Conservation (phyloP, 2,329 filamentous ascomycete genomes). For the Colletotrichum eleusines region DNA sequence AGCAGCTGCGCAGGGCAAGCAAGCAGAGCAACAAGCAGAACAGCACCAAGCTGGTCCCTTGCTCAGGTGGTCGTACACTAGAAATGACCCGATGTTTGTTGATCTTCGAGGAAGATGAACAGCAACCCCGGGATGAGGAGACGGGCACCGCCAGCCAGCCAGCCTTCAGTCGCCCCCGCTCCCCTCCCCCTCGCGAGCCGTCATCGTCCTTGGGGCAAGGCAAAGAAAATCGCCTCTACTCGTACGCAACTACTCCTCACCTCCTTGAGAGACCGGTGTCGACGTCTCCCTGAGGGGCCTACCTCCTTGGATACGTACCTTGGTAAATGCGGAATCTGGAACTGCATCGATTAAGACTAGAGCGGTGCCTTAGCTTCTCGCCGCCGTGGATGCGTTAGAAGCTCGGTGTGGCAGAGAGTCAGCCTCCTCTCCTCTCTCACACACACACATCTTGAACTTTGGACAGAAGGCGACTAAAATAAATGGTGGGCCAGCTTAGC, state of each 20-base stretch:
- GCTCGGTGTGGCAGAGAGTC: constrained; percentile 28
- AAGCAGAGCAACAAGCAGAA: neutral
- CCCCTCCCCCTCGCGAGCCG: neutral
- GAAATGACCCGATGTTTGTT: neutral
- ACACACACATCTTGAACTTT: neutral
- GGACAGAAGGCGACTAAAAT: constrained; percentile 13
- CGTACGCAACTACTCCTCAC: no score
- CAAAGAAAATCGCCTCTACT: neutral
- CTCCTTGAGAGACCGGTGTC: no score
- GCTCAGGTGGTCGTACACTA: neutral
- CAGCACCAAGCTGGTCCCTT: neutral
- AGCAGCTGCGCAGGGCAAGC: neutral
- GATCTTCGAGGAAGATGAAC: neutral
- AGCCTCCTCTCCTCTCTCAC: neutral
- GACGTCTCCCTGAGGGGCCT: no score
- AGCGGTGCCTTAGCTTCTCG: constrained; percentile 28
- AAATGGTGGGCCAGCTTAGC: no score
- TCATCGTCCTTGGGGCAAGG: neutral
- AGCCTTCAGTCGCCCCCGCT: neutral
- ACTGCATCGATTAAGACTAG: constrained; percentile 28
- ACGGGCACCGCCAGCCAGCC: neutral
- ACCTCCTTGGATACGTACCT: no score
- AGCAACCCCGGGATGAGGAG: neutral
- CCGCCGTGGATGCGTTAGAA: constrained; percentile 15
- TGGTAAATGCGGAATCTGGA: constrained; percentile 18